These are phyloP conservation scores for Lenwebbia sp. DNA, from an alignment of 345 rosid species.

Conservation along the genomic window DNA sequence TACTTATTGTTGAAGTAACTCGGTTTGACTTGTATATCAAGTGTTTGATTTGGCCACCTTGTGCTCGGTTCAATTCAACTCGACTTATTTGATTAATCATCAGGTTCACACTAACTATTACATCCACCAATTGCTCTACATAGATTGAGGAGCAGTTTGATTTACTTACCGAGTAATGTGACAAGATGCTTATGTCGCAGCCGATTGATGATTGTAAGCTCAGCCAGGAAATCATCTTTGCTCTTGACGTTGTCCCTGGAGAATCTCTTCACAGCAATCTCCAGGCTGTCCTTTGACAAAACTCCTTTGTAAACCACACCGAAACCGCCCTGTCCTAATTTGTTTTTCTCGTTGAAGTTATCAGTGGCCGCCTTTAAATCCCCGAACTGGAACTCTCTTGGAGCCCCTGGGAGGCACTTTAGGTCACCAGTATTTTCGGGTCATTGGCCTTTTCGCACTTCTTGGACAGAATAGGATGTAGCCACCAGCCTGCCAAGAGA, in stretches of 20 bases:
- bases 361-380: slow-evolving; percentile 30
- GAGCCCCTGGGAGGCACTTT: slow-evolving; percentile 36
- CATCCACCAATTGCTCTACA: neutral
- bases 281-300: neutral
- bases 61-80: neutral
- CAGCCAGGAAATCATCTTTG: slow-evolving; percentile 38
- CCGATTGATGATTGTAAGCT: slow-evolving; percentile 40
- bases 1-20: neutral
- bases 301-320: slow-evolving; percentile 36
- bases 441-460: slow-evolving; percentile 11
- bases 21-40: neutral
- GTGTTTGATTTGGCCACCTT: neutral
- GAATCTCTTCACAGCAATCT: slow-evolving; percentile 44
- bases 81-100: neutral
- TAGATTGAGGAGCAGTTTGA: neutral
- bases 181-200: slow-evolving; percentile 40
- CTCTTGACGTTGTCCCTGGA: slow-evolving; percentile 31
- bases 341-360: slow-evolving; percentile 22
- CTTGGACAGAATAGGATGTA: neutral
- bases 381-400: slow-evolving; percentile 30
- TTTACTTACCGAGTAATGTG: slow-evolving; percentile 25
- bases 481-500: neutral
- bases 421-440: slow-evolving; percentile 28
- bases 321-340: slow-evolving; percentile 43
- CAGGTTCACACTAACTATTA: neutral